A percentile compares a stretch with the other conserved stretches of the same genome.
Conservation (phyloP, 306 rosid species). For the Vicia sativa region DNA sequence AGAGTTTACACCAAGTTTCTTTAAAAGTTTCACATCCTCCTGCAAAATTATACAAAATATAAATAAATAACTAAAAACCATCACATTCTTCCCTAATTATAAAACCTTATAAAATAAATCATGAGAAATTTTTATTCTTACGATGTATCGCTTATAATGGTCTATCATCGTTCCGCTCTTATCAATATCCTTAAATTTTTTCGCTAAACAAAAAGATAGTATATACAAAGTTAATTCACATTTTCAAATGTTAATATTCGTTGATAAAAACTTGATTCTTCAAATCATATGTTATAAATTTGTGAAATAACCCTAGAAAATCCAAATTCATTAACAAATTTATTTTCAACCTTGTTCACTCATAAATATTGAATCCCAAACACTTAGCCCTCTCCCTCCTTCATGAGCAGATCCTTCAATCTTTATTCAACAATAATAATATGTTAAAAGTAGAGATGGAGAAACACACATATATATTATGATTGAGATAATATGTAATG, state of each 20-base stretch:
- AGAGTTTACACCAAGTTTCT: constrained; percentile 37
- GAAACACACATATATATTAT: too few species aligned
- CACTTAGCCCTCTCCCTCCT: constrained; percentile 37
- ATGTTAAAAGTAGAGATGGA: too few species aligned
- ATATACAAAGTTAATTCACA: too few species aligned
- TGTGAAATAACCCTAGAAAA: too few species aligned
- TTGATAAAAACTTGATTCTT: too few species aligned
- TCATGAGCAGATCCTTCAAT: constrained; percentile 25
- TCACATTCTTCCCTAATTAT: too few species aligned
- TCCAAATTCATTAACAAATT: not conserved
- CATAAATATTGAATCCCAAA: constrained; percentile 23
- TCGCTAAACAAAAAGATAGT: not conserved
- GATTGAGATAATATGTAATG: not conserved
- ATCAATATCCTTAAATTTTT: not conserved
- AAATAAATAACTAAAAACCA: not conserved
- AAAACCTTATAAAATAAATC: too few species aligned
- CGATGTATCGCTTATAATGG: not conserved
- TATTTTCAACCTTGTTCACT: not conserved
- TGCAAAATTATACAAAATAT: not conserved
- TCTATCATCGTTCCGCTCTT: not conserved
- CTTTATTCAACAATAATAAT: not conserved
- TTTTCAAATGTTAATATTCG: too few species aligned
- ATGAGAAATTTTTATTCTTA: not conserved
- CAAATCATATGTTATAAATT: too few species aligned
- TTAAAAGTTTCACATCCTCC: constrained; percentile 37